Percentiles rank a stretch among this genome's conserved stretches.
phyloP scores from a whole-genome alignment of 805 yeast species.

The Nakazawaea holstii region DNA sequence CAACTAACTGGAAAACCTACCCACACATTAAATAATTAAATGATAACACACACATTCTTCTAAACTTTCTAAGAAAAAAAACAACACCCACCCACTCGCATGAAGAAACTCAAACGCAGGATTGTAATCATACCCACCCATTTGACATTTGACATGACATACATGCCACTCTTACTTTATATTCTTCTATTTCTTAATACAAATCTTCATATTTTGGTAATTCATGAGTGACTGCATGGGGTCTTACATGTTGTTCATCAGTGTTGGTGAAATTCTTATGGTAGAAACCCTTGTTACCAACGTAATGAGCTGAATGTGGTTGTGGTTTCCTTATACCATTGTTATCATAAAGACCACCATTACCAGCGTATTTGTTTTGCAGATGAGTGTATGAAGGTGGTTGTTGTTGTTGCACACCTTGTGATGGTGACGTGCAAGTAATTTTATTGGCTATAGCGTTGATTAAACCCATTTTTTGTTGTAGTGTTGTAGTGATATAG shows the following conservation, averaged over 20 bases:
- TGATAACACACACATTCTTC: no score
- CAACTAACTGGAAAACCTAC: no score
- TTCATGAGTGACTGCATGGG: neutral
- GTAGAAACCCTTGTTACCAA: slow-evolving; percentile 5
- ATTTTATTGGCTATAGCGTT: slow-evolving; percentile 1
- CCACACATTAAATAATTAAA: no score
- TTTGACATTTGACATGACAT: no score
- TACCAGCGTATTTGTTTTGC: slow-evolving; percentile 1
- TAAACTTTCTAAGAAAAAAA: no score
- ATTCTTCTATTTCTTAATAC: no score
- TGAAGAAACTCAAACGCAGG: no score
- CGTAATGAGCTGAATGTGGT: slow-evolving; percentile 1
- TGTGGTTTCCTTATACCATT: slow-evolving; percentile 4
- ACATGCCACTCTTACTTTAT: no score
- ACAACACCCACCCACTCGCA: no score
- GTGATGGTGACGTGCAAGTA: neutral
- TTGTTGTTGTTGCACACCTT: neutral
- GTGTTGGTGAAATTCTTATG: neutral
- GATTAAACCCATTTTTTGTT: slow-evolving; percentile 4
- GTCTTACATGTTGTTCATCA: neutral
- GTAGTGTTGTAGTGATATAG: neutral
- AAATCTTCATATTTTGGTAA: slow-evolving; percentile 2
- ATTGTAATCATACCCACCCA: no score
- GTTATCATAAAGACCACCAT: slow-evolving; percentile 5
- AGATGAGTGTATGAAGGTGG: neutral